phyloP scores from a whole-genome alignment of 1,284 basidiomycete species.

The Rhodotorula sp. region DNA sequence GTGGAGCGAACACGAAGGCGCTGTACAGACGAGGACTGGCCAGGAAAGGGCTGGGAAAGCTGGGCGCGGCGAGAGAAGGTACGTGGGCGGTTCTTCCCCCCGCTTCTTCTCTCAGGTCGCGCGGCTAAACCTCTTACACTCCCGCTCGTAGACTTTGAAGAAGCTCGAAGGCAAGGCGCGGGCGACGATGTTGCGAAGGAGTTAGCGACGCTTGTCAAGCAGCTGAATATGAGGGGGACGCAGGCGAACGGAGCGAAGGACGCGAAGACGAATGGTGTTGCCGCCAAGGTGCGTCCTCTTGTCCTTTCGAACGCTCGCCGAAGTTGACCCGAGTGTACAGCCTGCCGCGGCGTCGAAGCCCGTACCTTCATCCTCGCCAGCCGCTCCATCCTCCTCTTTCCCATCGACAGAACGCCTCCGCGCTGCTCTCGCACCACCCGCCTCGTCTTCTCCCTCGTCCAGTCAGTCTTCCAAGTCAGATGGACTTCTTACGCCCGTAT shows the following conservation, averaged over 20 bases:
- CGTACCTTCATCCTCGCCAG: not conserved
- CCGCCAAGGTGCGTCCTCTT: not conserved
- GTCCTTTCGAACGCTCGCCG: no score
- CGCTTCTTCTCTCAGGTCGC: not conserved
- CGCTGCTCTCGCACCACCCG: constrained; percentile 9
- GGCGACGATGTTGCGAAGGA: constrained; percentile 16
- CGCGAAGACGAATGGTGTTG: no score
- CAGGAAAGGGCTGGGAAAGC: constrained; percentile 55
- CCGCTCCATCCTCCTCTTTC: not conserved
- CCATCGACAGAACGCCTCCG: constrained; percentile 18
- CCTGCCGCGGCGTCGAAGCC: not conserved
- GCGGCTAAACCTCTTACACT: not conserved
- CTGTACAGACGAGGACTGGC: constrained; percentile 70
- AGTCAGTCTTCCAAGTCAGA: not conserved
- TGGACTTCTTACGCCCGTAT: constrained; percentile 24
- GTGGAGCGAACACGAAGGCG: constrained; percentile 61
- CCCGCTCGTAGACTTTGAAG: constrained; percentile 9
- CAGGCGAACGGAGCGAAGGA: not conserved
- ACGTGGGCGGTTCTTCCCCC: constrained; percentile 36
- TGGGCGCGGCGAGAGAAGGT: constrained; percentile 61
- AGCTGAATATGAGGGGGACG: not conserved
- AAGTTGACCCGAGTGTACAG: no score
- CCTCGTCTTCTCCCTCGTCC: not conserved
- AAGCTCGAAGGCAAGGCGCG: constrained; percentile 17
- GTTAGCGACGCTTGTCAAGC: not conserved